phyloP scores from a whole-genome alignment of 2,329 filamentous ascomycete genomes.

The Pseudofabraea citricarpa region DNA sequence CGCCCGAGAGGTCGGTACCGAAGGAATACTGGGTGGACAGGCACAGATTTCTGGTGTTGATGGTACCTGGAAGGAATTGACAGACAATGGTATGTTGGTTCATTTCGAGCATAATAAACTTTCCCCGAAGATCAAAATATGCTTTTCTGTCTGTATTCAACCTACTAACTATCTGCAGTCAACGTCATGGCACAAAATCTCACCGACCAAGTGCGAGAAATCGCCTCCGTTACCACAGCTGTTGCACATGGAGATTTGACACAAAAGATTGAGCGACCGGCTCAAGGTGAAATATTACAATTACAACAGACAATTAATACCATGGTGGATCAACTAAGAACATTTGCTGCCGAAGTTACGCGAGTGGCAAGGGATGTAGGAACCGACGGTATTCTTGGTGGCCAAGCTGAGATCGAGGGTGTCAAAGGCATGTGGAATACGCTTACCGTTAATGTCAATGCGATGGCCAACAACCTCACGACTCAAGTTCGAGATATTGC shows the following conservation, averaged over 20 bases:
- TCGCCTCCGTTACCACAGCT: constrained; percentile 77
- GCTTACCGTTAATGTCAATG: constrained; percentile 79
- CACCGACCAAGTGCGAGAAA: constrained; percentile 80
- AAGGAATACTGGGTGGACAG: constrained; percentile 89
- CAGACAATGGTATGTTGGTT: constrained; percentile 62
- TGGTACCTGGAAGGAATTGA: constrained; percentile 96
- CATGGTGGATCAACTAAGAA: constrained; percentile 82
- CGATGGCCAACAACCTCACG: constrained; percentile 83
- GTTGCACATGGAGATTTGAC: constrained; percentile 79
- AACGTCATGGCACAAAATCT: constrained; percentile 83
- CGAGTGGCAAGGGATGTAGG: constrained; percentile 80
- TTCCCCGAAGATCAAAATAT: not conserved
- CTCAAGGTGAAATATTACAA: constrained; percentile 76
- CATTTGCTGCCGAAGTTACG: constrained; percentile 79
- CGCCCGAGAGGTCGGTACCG: constrained; percentile 91
- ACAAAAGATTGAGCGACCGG: constrained; percentile 78
- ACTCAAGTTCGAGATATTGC: constrained; percentile 95
- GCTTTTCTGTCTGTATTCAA: not conserved
- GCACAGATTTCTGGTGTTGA: constrained; percentile 91
- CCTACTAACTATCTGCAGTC: constrained; percentile 39
- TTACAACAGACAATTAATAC: constrained; percentile 84
- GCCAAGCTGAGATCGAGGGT: constrained; percentile 77
- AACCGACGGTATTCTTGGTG: constrained; percentile 77
- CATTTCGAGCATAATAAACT: too few species aligned
- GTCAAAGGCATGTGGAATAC: constrained; percentile 89